phyloP scores from a whole-genome alignment of 1,284 basidiomycete species.

The Fistulinella staudtii region DNA sequence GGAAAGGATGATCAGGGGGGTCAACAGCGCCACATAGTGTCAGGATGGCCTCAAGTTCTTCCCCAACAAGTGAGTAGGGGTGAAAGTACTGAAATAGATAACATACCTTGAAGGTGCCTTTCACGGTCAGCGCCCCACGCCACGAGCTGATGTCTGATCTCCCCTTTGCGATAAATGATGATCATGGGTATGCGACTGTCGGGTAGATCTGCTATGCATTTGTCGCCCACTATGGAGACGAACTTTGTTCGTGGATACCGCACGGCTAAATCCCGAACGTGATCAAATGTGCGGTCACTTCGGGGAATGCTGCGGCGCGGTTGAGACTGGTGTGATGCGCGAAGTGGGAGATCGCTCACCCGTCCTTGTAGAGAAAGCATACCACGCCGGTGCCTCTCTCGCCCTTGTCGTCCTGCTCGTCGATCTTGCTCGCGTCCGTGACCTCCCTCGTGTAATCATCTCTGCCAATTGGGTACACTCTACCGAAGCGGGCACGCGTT shows the following conservation, averaged over 20 bases:
- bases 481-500: slow-evolving; percentile 74
- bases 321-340: not conserved
- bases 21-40: slow-evolving; percentile 59
- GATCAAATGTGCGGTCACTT: slow-evolving; percentile 72
- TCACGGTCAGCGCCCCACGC: slow-evolving; percentile 80
- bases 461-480: slow-evolving; percentile 84
- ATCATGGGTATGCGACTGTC: slow-evolving; percentile 91
- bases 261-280: slow-evolving; percentile 71
- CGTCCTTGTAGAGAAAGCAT: slow-evolving; percentile 87
- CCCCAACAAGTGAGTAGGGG: slow-evolving; percentile 1
- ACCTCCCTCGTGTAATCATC: slow-evolving; percentile 95
- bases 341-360: slow-evolving; percentile 46
- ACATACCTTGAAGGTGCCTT: slow-evolving; percentile 73
- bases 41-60: slow-evolving; percentile 70
- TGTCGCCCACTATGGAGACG: slow-evolving; percentile 91
- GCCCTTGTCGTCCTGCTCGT: slow-evolving; percentile 62
- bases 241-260: slow-evolving; percentile 93
- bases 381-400: slow-evolving; percentile 80
- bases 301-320: slow-evolving; percentile 58
- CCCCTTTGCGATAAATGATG: slow-evolving; percentile 88
- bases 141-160: slow-evolving; percentile 82
- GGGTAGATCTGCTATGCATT: slow-evolving; percentile 95
- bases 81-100: not conserved
- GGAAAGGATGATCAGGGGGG: slow-evolving; percentile 41
- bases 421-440: slow-evolving; percentile 82